Percentiles rank a stretch among this genome's conserved stretches.
Conservation (phyloP, 192 early-diverging fungal species). For the Jimgerdemannia flammicorona region DNA sequence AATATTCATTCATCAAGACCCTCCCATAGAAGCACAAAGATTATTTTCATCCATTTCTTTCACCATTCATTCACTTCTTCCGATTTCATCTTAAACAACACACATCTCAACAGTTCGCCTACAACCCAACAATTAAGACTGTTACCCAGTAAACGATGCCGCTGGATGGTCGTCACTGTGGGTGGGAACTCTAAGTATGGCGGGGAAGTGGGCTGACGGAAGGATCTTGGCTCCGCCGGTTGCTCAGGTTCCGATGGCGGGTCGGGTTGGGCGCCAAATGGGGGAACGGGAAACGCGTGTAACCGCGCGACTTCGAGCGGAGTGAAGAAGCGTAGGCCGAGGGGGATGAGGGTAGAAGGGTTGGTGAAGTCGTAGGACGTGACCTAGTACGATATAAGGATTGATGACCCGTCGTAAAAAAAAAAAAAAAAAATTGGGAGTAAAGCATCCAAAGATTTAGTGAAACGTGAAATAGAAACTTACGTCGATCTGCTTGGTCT, state of each 20-base stretch:
- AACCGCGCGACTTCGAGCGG: constrained; percentile 77
- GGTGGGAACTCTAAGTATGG: constrained; percentile 64
- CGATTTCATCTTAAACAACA: constrained; percentile 54
- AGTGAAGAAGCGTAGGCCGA: constrained; percentile 80
- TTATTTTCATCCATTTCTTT: too few species aligned
- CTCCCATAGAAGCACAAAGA: too few species aligned
- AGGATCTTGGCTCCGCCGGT: background rate
- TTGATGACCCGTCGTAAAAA: too few species aligned
- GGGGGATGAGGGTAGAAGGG: constrained; percentile 55
- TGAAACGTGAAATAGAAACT: background rate
- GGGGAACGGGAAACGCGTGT: constrained; percentile 69
- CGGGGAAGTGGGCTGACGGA: background rate
- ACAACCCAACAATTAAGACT: constrained; percentile 83
- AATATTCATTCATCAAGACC: too few species aligned
- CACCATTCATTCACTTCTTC: too few species aligned
- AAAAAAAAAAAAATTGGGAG: too few species aligned
- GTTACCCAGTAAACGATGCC: constrained; percentile 83
- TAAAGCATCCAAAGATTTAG: background rate
- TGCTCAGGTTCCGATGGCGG: background rate
- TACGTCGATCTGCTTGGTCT: constrained; percentile 70
- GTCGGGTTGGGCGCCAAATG: background rate
- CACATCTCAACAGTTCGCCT: constrained; percentile 64
- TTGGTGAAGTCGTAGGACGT: constrained; percentile 59
- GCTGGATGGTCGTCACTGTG: constrained; percentile 56
- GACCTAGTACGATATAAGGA: constrained; percentile 13